Conservation (phyloP, 129 eudicot genomes). For the Silybum marianum region DNA sequence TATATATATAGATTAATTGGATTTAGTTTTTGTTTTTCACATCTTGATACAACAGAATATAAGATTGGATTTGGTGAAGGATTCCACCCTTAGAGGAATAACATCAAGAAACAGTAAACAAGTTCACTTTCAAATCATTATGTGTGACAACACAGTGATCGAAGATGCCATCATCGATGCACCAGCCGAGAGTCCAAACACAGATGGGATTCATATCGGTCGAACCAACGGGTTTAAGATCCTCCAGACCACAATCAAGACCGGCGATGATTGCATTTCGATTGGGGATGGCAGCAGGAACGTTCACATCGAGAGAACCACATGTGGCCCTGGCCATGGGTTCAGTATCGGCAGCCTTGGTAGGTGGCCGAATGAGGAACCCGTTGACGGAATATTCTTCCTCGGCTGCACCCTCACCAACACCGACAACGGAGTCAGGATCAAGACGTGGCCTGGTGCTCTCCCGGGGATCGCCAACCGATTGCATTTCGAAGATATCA, state of each 20-base stretch:
- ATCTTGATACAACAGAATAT: slow-evolving; percentile 19
- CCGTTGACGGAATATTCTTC: slow-evolving; percentile 48
- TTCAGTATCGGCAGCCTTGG: slow-evolving; percentile 73
- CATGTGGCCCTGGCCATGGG: slow-evolving; percentile 78
- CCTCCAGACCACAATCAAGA: slow-evolving; percentile 24
- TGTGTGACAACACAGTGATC: slow-evolving; percentile 20
- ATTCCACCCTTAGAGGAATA: slow-evolving; percentile 35
- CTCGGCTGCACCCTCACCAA: slow-evolving; percentile 49
- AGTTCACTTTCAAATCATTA: slow-evolving; percentile 50
- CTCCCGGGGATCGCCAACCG: slow-evolving; percentile 50
- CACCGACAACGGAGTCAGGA: slow-evolving; percentile 56
- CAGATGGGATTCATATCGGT: slow-evolving; percentile 66
- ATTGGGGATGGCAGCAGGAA: slow-evolving; percentile 54
- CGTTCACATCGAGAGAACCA: slow-evolving; percentile 37
- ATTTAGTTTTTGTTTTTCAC: not conserved
- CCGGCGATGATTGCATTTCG: slow-evolving; percentile 70
- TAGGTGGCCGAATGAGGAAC: slow-evolving; percentile 41
- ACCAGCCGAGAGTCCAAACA: slow-evolving; percentile 52
- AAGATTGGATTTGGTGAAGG: slow-evolving; percentile 21
- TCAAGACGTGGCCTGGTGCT: slow-evolving; percentile 55
- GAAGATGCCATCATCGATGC: slow-evolving; percentile 38
- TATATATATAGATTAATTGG: not conserved
- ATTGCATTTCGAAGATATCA: slow-evolving; percentile 42
- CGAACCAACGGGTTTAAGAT: slow-evolving; percentile 36
- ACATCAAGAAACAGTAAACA: slow-evolving; percentile 51